Base-by-base conservation (phyloP, 352 stramenopile genomes). In the Phytophthora pinifolia region DNA sequence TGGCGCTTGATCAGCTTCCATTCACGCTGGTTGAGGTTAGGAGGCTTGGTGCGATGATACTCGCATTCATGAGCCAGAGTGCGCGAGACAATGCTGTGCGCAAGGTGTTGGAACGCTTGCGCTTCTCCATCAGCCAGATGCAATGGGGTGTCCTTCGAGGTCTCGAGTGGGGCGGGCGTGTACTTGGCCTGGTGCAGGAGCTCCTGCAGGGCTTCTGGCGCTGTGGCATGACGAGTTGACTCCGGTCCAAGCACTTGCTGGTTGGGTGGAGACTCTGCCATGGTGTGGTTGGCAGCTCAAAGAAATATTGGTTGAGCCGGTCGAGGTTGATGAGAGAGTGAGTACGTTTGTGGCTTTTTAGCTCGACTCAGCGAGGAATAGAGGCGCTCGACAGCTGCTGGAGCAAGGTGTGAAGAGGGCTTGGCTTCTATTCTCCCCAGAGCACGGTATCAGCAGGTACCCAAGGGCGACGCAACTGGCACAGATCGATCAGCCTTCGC, bases 11-110 rank as follows among this genome's bases (percentile, higher is more conserved):
- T 31, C 45, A 73, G n/a, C 54, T 71, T 76, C 67, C 67, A 76
- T 15, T 73, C 53, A 4, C 34, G 43, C 7, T 50, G 54, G 4
- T 18, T 27, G 25, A 71, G 18, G 13, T 68, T 57, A 0, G 50
- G 57, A 14, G 35, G 31, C 34, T 62, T 62, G 15, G 34, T 60
- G 2, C 64, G 57, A n/a, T 62, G 59, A 44, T 62, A 68, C 42
- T 74, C 59, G 42, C 50, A 76, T 54, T 83, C 76, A 9, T 79
- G 72, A 13, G 67, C 60, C n/a, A 86, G 56, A 2, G 76, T 82
- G 41, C 66, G 57, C 2, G 51, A 54, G 2, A 86, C 65, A 39
- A 83, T 73, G 41, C 71, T 72, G 27, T 69, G 62, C 0, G 65
- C 67, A 9, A 81, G 36, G 9, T 56, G 25, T 18, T 67, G 65